These are phyloP conservation scores for Arachnopeziza araneosa DNA, from an alignment of 2,329 filamentous ascomycete species.

Conservation along the genomic window DNA sequence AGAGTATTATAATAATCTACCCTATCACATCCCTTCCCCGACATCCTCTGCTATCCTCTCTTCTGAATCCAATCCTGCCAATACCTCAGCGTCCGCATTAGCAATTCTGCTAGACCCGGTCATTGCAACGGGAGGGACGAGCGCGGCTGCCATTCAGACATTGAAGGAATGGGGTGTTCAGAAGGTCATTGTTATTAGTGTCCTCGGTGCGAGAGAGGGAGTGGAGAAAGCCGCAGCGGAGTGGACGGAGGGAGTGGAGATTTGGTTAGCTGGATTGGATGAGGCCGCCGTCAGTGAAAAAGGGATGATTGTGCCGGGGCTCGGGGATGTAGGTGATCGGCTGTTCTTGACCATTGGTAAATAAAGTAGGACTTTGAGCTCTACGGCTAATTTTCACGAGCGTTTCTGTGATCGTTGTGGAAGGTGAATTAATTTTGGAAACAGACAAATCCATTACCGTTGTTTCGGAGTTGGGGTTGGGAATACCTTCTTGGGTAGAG, in stretches of 20 bases:
- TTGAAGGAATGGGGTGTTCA: conserved; percentile 88
- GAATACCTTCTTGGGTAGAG: not conserved
- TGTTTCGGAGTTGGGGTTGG: not conserved
- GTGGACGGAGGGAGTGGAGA: conserved; percentile 71
- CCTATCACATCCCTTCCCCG: conserved; percentile 54
- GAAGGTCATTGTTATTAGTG: conserved; percentile 67
- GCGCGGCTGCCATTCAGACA: conserved; percentile 82
- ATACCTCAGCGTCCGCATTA: not conserved
- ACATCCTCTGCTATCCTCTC: conserved; percentile 35
- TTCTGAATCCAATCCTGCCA: conserved; percentile 57
- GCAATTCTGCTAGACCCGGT: conserved; percentile 60
- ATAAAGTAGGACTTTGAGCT: not conserved
- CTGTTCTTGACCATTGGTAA: conserved; percentile 77
- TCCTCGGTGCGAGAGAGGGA: conserved; percentile 70
- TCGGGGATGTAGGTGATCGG: conserved; percentile 87
- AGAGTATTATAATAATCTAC: conserved; percentile 97
- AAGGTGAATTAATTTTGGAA: not conserved
- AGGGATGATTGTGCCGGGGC: conserved; percentile 85
- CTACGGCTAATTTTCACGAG: not conserved
- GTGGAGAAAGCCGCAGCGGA: conserved; percentile 64
- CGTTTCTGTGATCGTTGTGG: not conserved
- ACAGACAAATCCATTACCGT: not conserved
- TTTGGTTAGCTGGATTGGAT: conserved; percentile 83
- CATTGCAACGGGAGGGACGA: conserved; percentile 89
- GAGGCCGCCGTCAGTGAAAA: conserved; percentile 61